Evolutionary conservation across 345 rosid species (phyloP), one percentile per base, ranked within the genome.

Genomic region (Turritis glabra): DNA sequence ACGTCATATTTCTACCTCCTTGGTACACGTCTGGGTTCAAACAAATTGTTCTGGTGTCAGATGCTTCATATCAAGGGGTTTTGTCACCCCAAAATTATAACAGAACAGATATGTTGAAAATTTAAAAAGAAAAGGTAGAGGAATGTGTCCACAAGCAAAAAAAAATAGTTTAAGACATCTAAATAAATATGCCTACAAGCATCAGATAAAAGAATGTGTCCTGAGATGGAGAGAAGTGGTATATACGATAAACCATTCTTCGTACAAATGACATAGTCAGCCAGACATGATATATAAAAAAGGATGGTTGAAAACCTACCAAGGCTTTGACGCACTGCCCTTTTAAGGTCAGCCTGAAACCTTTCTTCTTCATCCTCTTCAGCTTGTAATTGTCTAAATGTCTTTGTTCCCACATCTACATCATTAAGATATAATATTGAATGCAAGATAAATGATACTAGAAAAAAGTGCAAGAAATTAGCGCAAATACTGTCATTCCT

Each of bases 301-400:
- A 58, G 63, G 46, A 81, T 37, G 67, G 30, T 61, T 56, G 38
- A 43, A 59, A 29, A 68, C 23, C 33, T 87, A 94, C 98, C 95
- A 55, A 91, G 92, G 81, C 96, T 91, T 85, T 94, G 96, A 50
- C 82, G 87, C 54, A 91, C 89, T 50, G 97, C 98, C 73, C 75
- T 82, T 80, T 88, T 77, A 47, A 91, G 88, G 84, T 93, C 97
- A 74, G 97, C 91, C 76, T 93, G 98, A 82, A 91, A 93, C 74
- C 91, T 86, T 83, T 89, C 94, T 78, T 93, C 98, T 27, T 89
- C 92, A 30, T 89, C 96, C 78, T 91, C 91, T 84, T 89, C 91
- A 43, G 84, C 87, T 65, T 89, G 88, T 51, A 88, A 82, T 70
- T 89, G 90, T 73, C 93, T 84, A 78, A 84, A 69, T 59, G 96